Evolutionary conservation across 1,139 yeast species (phyloP).

Genomic region (Scheffersomyces cryptocercus): DNA sequence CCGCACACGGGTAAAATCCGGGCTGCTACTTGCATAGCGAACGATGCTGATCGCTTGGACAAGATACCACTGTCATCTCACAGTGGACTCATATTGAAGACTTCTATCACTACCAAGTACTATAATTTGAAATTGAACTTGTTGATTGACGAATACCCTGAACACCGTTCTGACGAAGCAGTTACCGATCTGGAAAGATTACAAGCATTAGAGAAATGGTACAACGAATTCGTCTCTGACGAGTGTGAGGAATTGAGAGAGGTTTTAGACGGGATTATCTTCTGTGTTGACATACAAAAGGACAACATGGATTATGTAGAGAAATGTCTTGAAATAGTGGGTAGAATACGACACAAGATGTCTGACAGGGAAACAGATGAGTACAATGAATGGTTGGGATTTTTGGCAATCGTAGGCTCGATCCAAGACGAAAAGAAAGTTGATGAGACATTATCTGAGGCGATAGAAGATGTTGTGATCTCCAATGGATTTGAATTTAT

Average conservation of each 20-base stretch:
- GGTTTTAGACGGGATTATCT: constrained; percentile 39
- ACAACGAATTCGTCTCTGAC: constrained; percentile 27
- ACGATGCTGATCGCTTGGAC: constrained; percentile 2
- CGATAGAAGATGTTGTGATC: constrained; percentile 32
- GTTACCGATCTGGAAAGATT: constrained; percentile 8
- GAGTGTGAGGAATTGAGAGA: constrained; percentile 40
- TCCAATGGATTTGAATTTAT: constrained; percentile 35
- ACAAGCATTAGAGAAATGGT: constrained; percentile 27
- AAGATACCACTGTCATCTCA: constrained; percentile 23
- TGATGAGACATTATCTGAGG: constrained; percentile 9
- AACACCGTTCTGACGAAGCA: constrained; percentile 9
- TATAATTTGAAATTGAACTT: constrained; percentile 29
- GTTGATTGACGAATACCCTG: constrained; percentile 43
- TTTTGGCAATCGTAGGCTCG: constrained; percentile 28
- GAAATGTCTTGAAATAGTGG: constrained; percentile 15
- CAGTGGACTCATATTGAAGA: constrained; percentile 37
- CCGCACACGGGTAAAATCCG: constrained; percentile 40
- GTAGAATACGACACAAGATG: constrained; percentile 15
- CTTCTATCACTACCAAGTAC: constrained; percentile 34
- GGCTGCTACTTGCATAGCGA: constrained; percentile 21
- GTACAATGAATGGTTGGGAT: constrained; percentile 20
- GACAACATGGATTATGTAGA: constrained; percentile 16
- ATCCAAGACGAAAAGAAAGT: constrained; percentile 5
- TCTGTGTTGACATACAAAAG: constrained; percentile 28
- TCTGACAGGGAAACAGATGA: constrained; percentile 5